Base-by-base conservation (phyloP, 768 basidiomycete genomes). In the Auricularia cornea region DNA sequence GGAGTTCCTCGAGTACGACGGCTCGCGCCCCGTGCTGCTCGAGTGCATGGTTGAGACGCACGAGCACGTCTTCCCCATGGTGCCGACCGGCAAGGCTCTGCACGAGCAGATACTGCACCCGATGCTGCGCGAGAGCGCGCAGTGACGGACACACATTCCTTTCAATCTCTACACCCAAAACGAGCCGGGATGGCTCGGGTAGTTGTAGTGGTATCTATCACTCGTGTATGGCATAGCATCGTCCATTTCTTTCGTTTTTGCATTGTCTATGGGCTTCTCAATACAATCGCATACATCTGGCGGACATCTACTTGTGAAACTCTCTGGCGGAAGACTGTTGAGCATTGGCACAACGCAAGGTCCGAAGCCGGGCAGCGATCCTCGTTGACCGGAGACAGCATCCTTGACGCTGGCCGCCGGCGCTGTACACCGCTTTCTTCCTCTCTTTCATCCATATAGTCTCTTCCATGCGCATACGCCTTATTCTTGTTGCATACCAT, bases 1-100 rank as follows among this genome's bases (percentile, higher is more conserved):
- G 80, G 94, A 98, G 81, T 95, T 99, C 78, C 80, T 99, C 67
- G 95, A 95, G 78, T 96, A 95, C 72, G 91, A 96, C 68, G 86
- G 84, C 63, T 82, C 81, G 63, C 88, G 84, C 75, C 97, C 97
- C 3, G 83, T 98, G 48, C 74, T 99, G 66, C 79, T 99, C 81
- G 97, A 99, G 76, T 96, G 93, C 72, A 48, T 87, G 60, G 92
- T 98, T 57, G 87, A 89, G 76, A 82, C 79, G 71, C 84, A 84
- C 66, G 93, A 94, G 75, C 91, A 94, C 72, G 91, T 94, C 67
- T 92, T 90, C 83, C 92, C 92, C 6, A 93, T 94, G 91, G 91
- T 91, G 63, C 85, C 94, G 16, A 94, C 94, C 54, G 96, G 96
- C 56, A 96, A 93, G 77, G 94, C 94, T 61, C 81, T 98, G 44